Evolutionary conservation across 1,284 basidiomycete species (phyloP).

Genomic region (Tetrapyrgos nigripes): DNA sequence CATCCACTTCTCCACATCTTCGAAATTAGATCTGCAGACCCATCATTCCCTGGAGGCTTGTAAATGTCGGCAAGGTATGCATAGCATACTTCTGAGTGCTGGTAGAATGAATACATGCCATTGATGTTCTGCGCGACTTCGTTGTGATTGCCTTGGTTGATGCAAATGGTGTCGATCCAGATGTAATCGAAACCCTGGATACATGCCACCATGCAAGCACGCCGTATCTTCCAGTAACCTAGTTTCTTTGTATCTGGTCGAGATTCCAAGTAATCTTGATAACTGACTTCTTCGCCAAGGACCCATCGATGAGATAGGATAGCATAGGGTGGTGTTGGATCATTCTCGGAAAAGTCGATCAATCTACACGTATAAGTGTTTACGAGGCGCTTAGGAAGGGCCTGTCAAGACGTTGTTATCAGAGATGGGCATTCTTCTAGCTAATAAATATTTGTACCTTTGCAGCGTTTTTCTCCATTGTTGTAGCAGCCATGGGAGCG

Average conservation of each 20-base stretch:
- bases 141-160: neutral
- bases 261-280: neutral
- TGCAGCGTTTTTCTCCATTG: too few species aligned
- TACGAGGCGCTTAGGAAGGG: neutral
- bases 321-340: neutral
- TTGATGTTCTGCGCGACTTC: neutral
- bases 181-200: neutral
- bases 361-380: neutral
- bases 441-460: too few species aligned
- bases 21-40: neutral
- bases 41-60: neutral
- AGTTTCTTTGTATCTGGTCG: neutral
- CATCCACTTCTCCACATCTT: neutral
- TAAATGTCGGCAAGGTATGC: neutral
- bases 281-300: neutral
- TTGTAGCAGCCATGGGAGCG: too few species aligned
- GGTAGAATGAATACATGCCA: neutral
- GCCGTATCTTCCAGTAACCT: neutral
- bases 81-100: neutral
- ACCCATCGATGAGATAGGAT: neutral
- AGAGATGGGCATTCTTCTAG: too few species aligned
- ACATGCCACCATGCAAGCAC: neutral
- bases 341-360: neutral
- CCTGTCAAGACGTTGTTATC: too few species aligned
- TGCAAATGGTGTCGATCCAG: neutral